These are phyloP conservation scores for Mariannaea elegans DNA, from an alignment of 2,329 filamentous ascomycete species.

Conservation along the genomic window DNA sequence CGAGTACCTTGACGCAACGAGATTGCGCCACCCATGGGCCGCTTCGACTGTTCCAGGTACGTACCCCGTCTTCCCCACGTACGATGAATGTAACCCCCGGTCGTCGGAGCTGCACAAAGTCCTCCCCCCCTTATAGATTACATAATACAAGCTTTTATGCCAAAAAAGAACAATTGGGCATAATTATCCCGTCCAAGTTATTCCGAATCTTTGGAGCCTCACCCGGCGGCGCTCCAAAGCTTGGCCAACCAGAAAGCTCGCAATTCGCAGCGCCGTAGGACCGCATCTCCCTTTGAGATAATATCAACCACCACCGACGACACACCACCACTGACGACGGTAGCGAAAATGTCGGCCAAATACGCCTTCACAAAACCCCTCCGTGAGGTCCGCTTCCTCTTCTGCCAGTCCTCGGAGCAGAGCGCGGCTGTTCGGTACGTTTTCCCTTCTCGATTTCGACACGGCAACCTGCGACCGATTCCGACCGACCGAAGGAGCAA, in stretches of 20 bases:
- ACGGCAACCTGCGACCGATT: background rate
- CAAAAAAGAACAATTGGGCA: background rate
- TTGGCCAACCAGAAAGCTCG: conserved; percentile 42
- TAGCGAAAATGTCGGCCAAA: conserved; percentile 90
- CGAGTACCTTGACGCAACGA: too few species aligned
- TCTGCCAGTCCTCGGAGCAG: conserved; percentile 93
- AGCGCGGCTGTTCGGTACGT: conserved; percentile 87
- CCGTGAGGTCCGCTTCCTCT: conserved; percentile 96
- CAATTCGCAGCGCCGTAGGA: conserved; percentile 44
- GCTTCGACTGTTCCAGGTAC: conserved; percentile 12
- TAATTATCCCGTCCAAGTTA: conserved; percentile 26
- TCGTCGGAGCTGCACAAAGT: conserved; percentile 24
- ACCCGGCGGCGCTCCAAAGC: conserved; percentile 26
- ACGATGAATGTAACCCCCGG: background rate
- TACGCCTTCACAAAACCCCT: conserved; percentile 89
- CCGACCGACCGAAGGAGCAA: conserved; percentile 6
- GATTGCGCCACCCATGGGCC: too few species aligned
- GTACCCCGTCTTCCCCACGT: conserved; percentile 26
- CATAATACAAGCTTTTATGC: too few species aligned
- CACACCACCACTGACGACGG: too few species aligned
- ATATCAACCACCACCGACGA: background rate
- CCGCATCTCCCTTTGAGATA: conserved; percentile 14
- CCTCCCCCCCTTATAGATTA: too few species aligned
- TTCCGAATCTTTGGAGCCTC: conserved; percentile 35
- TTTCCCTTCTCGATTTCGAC: conserved; percentile 5